Conservation (phyloP, 805 yeast species). For the Torulaspora microellipsoides region DNA sequence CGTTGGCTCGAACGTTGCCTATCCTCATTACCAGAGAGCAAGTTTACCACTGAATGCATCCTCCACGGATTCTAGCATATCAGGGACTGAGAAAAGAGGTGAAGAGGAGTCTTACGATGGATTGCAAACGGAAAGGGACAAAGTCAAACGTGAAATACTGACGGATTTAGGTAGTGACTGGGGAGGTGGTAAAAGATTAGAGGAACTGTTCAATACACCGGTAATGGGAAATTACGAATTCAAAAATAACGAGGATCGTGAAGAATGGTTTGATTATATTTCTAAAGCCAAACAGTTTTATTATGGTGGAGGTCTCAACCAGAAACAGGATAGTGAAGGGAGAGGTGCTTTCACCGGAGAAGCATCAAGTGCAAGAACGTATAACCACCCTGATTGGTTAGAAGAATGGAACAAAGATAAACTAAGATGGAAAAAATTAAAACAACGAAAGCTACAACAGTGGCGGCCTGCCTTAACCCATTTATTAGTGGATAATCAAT, state of each 20-base stretch:
- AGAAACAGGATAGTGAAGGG: not conserved
- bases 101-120: not conserved
- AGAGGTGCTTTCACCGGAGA: not conserved
- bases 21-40: constrained; percentile 14
- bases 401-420: constrained; percentile 27
- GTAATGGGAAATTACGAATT: constrained; percentile 25
- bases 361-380: constrained; percentile 1
- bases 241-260: constrained; percentile 28
- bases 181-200: constrained; percentile 68
- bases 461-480: constrained; percentile 59
- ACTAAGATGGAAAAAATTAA: constrained; percentile 31
- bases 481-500: constrained; percentile 67
- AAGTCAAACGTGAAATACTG: constrained; percentile 24
- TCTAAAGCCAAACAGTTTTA: constrained; percentile 28
- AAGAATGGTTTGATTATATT: constrained; percentile 30
- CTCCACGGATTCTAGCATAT: constrained; percentile 6
- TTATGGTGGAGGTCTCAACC: constrained; percentile 13
- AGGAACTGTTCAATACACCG: constrained; percentile 42
- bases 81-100: constrained; percentile 8
- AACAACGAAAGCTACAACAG: constrained; percentile 53
- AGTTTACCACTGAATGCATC: constrained; percentile 1
- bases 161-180: constrained; percentile 50
- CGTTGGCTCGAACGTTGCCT: constrained; percentile 30
- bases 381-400: constrained; percentile 18
- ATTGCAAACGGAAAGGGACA: constrained; percentile 12